Percentiles rank a stretch among this genome's conserved stretches.
Evolutionary conservation across 2,329 filamentous ascomycete species (phyloP).

Genomic region (Bipolaris sorokiniana): DNA sequence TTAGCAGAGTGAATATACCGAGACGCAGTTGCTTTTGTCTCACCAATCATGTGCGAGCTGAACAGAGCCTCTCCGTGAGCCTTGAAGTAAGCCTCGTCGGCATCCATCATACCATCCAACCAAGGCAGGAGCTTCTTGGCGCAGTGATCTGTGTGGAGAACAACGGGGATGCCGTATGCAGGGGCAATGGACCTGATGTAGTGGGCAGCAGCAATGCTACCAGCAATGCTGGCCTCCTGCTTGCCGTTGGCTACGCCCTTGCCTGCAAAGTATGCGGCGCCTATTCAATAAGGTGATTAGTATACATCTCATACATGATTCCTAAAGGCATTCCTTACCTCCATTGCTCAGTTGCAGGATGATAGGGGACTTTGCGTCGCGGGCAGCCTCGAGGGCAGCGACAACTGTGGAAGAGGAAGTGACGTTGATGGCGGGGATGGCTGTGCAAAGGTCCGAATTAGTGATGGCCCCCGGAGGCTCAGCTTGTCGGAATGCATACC

Average conservation of each 20-base stretch:
- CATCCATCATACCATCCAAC: slow-evolving; percentile 76
- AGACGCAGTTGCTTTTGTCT: neutral
- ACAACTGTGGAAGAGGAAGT: slow-evolving; percentile 90
- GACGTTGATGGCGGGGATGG: slow-evolving; percentile 56
- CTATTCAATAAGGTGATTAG: slow-evolving; percentile 67
- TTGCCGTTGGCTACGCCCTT: slow-evolving; percentile 56
- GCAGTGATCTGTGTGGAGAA: slow-evolving; percentile 60
- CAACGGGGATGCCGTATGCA: slow-evolving; percentile 77
- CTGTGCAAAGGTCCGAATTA: slow-evolving; percentile 6
- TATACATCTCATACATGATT: neutral
- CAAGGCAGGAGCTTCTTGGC: slow-evolving; percentile 88
- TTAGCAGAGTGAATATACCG: neutral
- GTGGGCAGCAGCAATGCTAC: slow-evolving; percentile 81
- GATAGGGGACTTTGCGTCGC: slow-evolving; percentile 87
- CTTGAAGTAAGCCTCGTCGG: slow-evolving; percentile 96
- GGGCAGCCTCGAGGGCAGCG: slow-evolving; percentile 83
- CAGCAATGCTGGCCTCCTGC: slow-evolving; percentile 87
- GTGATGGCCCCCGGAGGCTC: neutral
- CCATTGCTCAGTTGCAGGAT: slow-evolving; percentile 94
- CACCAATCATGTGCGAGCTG: slow-evolving; percentile 91
- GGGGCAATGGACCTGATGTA: slow-evolving; percentile 91
- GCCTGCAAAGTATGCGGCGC: slow-evolving; percentile 73
- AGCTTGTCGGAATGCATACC: neutral
- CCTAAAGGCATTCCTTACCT: slow-evolving; percentile 57
- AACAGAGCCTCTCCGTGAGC: slow-evolving; percentile 63